Conservation (phyloP, 2,329 filamentous ascomycete species). For the Fusarium sp. region DNA sequence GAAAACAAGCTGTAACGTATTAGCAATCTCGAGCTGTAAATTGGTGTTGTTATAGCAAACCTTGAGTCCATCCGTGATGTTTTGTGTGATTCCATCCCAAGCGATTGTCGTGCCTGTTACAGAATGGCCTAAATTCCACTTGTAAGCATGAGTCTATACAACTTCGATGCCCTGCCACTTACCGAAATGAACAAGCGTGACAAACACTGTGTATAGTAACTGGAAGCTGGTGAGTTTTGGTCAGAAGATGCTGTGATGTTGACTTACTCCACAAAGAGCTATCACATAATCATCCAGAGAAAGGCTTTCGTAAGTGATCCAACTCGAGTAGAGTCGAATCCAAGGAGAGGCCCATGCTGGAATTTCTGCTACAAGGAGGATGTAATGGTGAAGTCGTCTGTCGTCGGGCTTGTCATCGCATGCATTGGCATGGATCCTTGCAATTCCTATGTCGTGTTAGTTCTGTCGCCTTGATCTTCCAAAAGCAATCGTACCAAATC, state of each 20-base stretch:
- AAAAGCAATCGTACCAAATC: slow-evolving; percentile 31
- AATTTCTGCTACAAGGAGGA: slow-evolving; percentile 54
- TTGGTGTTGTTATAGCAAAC: background rate
- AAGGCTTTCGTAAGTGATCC: slow-evolving; percentile 49
- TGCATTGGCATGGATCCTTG: slow-evolving; percentile 50
- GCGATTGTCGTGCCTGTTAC: slow-evolving; percentile 3
- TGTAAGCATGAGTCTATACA: slow-evolving; percentile 3
- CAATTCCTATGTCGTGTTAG: slow-evolving; percentile 49
- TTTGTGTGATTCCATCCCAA: slow-evolving; percentile 14
- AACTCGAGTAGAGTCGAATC: slow-evolving; percentile 56
- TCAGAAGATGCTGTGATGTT: no score
- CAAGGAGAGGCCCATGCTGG: slow-evolving; percentile 53
- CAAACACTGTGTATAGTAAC: slow-evolving; percentile 46
- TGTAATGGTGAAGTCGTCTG: slow-evolving; percentile 51
- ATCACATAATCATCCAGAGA: slow-evolving; percentile 58
- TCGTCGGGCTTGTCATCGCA: slow-evolving; percentile 52
- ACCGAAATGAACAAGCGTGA: slow-evolving; percentile 33
- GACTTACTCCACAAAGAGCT: slow-evolving; percentile 52
- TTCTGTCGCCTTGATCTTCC: background rate
- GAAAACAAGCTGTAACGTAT: slow-evolving; percentile 46
- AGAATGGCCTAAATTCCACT: slow-evolving; percentile 19
- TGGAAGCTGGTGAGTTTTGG: slow-evolving; percentile 17
- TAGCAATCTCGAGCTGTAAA: background rate
- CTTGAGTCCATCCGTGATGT: slow-evolving; percentile 32
- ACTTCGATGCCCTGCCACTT: background rate